These are phyloP conservation scores for Incumbomyces lentus DNA, from an alignment of 2,329 filamentous ascomycete genomes.

Conservation along the genomic window DNA sequence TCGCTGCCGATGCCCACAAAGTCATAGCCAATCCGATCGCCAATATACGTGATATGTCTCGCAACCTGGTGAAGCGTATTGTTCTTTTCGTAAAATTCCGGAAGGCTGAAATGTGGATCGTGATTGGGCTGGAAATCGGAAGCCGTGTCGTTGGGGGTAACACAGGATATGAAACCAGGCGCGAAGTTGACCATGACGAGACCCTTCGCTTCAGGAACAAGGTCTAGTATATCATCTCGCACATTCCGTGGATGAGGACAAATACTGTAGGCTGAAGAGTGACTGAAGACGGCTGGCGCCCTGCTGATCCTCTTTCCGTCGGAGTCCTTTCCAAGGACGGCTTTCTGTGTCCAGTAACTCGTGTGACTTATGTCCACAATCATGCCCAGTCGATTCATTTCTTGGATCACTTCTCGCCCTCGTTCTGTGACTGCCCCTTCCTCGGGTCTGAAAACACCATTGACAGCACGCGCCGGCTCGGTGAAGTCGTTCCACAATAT, in stretches of 20 bases:
- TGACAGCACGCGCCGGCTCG: slow-evolving; percentile 23
- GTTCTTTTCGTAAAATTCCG: slow-evolving; percentile 56
- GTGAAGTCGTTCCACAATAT: slow-evolving; percentile 38
- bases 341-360: slow-evolving; percentile 69
- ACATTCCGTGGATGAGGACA: slow-evolving; percentile 89
- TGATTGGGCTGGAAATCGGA: too few relatives aligned
- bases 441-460: slow-evolving; percentile 16
- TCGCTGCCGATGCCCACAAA: slow-evolving; percentile 84
- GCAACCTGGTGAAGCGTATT: slow-evolving; percentile 68
- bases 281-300: slow-evolving; percentile 80
- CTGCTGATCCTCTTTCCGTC: slow-evolving; percentile 7
- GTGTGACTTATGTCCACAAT: slow-evolving; percentile 83
- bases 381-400: slow-evolving; percentile 94
- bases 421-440: slow-evolving; percentile 58
- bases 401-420: slow-evolving; percentile 59
- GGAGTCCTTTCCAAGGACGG: slow-evolving; percentile 51
- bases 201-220: slow-evolving; percentile 63
- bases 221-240: slow-evolving; percentile 66
- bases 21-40: slow-evolving; percentile 70
- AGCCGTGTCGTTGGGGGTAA: slow-evolving; percentile 21
- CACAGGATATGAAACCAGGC: slow-evolving; percentile 75
- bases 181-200: slow-evolving; percentile 88
- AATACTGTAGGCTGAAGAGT: slow-evolving; percentile 68
- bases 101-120: slow-evolving; percentile 34
- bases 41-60: slow-evolving; percentile 73